Evolutionary conservation across 2,329 filamentous ascomycete species (phyloP).

Genomic region (Neopestalotiopsis clavispora): DNA sequence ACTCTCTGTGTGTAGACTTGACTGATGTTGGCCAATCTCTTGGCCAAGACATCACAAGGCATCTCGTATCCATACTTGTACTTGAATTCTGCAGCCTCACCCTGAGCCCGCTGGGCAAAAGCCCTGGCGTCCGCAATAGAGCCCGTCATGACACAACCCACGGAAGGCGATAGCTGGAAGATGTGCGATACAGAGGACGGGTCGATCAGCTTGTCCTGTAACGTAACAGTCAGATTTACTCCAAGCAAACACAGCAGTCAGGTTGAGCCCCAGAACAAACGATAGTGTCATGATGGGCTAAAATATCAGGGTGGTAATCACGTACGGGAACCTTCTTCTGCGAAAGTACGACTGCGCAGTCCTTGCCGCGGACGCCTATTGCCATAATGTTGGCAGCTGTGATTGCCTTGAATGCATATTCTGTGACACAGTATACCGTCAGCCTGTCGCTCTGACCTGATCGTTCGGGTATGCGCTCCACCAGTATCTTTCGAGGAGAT

Average conservation of each 20-base stretch:
- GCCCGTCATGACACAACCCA: constrained; percentile 98
- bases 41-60: constrained; percentile 95
- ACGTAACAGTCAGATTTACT: constrained; percentile 13
- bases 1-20: constrained; percentile 99
- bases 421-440: constrained; percentile 50
- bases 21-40: constrained; percentile 97
- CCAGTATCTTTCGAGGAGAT: background rate
- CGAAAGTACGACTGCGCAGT: constrained; percentile 94
- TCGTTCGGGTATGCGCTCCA: background rate
- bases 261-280: constrained; percentile 30
- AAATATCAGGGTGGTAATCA: constrained; percentile 26
- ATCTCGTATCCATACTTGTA: constrained; percentile 99
- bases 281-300: constrained; percentile 28
- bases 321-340: constrained; percentile 99
- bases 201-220: constrained; percentile 97
- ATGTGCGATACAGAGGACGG: constrained; percentile 96
- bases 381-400: constrained; percentile 99
- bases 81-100: constrained; percentile 95
- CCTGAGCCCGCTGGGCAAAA: constrained; percentile 88
- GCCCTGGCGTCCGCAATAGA: constrained; percentile 97
- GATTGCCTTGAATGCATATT: constrained; percentile 99
- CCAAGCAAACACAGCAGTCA: constrained; percentile 28
- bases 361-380: constrained; percentile 92
- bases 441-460: background rate
- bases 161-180: constrained; percentile 93